phyloP scores from a whole-genome alignment of 2,329 filamentous ascomycete species.

The Paecilomyces formosus region DNA sequence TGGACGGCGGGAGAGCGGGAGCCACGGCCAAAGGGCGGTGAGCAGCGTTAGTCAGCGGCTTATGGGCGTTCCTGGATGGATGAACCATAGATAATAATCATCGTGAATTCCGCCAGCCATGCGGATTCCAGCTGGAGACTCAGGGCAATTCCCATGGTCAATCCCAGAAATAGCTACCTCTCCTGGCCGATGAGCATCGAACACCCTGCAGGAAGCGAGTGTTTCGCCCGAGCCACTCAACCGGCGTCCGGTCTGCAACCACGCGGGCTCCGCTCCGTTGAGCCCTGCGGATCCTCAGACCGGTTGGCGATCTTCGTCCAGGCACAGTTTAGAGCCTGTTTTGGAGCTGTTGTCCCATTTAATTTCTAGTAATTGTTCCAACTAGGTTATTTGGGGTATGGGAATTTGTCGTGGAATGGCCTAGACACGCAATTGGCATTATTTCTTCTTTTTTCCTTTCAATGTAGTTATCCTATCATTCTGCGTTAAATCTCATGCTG shows the following conservation, averaged over 20 bases:
- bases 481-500: too few relatives aligned
- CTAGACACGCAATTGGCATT: too few relatives aligned
- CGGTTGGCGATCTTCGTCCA: neutral
- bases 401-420: too few relatives aligned
- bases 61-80: too few relatives aligned
- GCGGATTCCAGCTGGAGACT: neutral
- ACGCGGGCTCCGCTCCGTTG: neutral
- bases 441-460: too few relatives aligned
- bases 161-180: too few relatives aligned
- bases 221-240: constrained; percentile 11
- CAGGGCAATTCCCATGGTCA: too few relatives aligned
- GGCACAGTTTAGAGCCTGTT: neutral
- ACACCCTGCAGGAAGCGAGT: neutral
- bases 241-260: constrained; percentile 14
- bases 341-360: neutral
- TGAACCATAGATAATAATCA: neutral
- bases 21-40: constrained; percentile 18
- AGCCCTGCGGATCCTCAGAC: neutral
- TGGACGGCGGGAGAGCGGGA: neutral
- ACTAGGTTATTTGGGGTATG: too few relatives aligned
- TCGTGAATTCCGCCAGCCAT: neutral
- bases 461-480: too few relatives aligned
- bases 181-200: too few relatives aligned
- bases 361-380: neutral
- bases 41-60: constrained; percentile 3